Evolutionary conservation across 495 filamentous ascomycete genomes (phyloP), one percentile per base, ranked within the genome.

Genomic region (Venustampulla echinocandica): DNA sequence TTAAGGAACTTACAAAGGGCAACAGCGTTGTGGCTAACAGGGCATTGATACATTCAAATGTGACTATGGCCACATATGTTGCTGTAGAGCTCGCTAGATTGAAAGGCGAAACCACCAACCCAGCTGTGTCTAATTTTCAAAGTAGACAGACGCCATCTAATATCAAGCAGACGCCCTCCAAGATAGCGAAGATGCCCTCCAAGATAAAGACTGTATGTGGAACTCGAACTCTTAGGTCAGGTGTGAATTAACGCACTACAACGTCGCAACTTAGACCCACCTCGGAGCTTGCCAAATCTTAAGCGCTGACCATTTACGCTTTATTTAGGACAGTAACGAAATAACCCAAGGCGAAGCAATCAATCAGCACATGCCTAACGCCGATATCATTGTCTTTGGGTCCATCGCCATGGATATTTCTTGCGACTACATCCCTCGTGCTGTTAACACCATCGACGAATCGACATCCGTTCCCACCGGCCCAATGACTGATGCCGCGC

Each of bases 371-470:
- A n/a, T n/a, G n/a, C n/a, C n/a, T n/a, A n/a, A n/a, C n/a, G n/a
- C n/a, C n/a, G 81, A 88, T 49, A 69, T 96, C n/a, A 59, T 95
- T 18, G 87, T 96, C 27, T 87, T 89, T 30, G 92, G 92, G 28
- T 87, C 87, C 9, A 72, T 98, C 10, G 90, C 90, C 13, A 73
- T 96, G 28, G 92, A 98, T 61, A 63, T 90, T 15, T 81, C 81
- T 52, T 96, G 92, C 61, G 82, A 95, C 61, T 89, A 77, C 55
- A 64, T 72, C 14, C 73, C 77, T 28, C 23, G 56, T 65, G 30
- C 5, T n/a, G 42, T 11, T 3, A 24, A 7, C 7, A 15, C 20
- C 1, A n/a, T 10, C 21, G 17, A 27, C 10, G 19, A 19, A 10
- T 30, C 32, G 0, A 23, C 15, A 18, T 13, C 15, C 20, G 27